Base-by-base conservation (phyloP, 2,329 filamentous ascomycete genomes). In the Talaromyces pinophilus region DNA sequence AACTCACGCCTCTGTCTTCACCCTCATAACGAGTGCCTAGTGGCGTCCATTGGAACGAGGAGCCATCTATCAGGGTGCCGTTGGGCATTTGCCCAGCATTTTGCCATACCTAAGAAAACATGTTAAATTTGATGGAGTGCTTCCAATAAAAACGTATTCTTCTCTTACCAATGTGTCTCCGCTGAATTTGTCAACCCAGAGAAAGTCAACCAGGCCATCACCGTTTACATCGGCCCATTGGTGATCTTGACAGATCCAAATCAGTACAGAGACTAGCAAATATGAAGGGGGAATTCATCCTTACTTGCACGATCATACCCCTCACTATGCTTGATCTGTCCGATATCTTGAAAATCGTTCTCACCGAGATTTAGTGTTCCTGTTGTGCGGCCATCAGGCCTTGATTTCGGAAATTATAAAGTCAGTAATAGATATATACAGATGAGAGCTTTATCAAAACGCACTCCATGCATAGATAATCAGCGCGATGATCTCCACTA, bases 211-310 rank as follows among this genome's bases (percentile, higher is more conserved):
- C 25, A 44, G 15, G 15, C 59, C 59, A 28, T 62, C 44, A 10
- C 59, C 59, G 17, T 62, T 50, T 13, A 62, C 59, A 30, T 62
- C 59, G 15, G 59, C 59, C 40, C 40, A 62, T 48, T 22, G 10
- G 25, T 52, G 48, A 25, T 52, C 48, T 52, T 50, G 13, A 28
- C 22, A 28, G 22, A 28, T 8, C 5, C 4, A 8, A 11, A 7
- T 52, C 5, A 52, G 22, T 1, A 52, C 5, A 52, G 22, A 52
- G 22, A 7, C 5, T 52, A 52, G 15, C 13, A 11, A 15, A 28
- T 1, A 15, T 28, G 11, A 17, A 25, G 22, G 22, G 2, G 5
- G 28, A 6, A 25, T 17, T 28, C 25, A 25, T 5, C 35, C 19
- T 46, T 44, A 62, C 30, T 62, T 19, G 59, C 59, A 46, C 44